Evolutionary conservation across 345 rosid species (phyloP).

Genomic region (Corchorus olitorius): DNA sequence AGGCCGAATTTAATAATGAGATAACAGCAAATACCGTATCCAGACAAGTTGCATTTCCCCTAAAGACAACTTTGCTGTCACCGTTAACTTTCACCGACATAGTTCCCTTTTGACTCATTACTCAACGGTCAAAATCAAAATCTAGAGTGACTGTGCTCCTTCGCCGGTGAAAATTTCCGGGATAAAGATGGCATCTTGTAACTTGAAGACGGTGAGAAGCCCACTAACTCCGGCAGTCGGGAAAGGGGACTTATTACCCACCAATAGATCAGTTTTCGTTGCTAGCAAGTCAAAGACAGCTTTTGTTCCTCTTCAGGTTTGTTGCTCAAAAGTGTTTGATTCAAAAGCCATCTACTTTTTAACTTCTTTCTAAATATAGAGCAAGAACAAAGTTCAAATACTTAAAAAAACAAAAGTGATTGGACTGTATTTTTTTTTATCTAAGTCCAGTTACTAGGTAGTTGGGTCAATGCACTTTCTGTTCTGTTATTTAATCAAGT

Average conservation of each 20-base stretch:
- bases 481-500: not conserved
- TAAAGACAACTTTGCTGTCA: too few relatives aligned
- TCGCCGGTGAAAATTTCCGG: not conserved
- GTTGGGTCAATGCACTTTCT: not conserved
- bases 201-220: slow-evolving; percentile 2
- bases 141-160: not conserved
- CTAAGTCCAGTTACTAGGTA: not conserved
- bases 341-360: not conserved
- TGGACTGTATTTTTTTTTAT: not conserved
- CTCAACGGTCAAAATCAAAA: not conserved
- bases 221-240: not conserved
- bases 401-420: not conserved
- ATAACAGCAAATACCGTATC: too few relatives aligned
- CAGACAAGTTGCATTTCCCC: too few relatives aligned
- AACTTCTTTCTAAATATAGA: not conserved
- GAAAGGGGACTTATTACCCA: not conserved
- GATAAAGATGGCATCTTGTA: slow-evolving; percentile 25
- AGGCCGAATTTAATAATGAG: too few relatives aligned
- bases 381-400: not conserved
- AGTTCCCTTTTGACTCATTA: not conserved
- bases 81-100: too few relatives aligned
- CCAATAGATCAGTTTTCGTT: not conserved
- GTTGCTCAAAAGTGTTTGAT: not conserved
- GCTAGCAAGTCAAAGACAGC: slow-evolving; percentile 9
- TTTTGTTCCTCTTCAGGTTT: slow-evolving; percentile 23